A percentile compares a stretch with the other conserved stretches of the same genome.
These are phyloP conservation scores for Cladosporium sp. DNA, from an alignment of 2,329 filamentous ascomycete species.

Conservation along the genomic window DNA sequence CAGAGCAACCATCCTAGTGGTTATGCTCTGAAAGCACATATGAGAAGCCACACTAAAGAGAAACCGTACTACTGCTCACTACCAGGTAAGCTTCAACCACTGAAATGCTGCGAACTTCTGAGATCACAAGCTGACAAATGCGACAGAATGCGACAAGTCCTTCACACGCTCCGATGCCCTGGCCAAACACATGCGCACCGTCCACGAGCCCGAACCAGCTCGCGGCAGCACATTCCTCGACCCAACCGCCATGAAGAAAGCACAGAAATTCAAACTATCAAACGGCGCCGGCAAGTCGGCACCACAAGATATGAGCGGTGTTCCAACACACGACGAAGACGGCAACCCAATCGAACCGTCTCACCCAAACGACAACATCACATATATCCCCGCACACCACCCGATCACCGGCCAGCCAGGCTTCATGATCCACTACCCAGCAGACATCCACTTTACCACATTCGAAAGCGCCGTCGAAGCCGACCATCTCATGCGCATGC, in stretches of 20 bases:
- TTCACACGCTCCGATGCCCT: constrained; percentile 95
- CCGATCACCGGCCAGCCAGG: constrained; percentile 56
- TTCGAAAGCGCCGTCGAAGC: constrained; percentile 67
- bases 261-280: constrained; percentile 42
- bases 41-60: constrained; percentile 96
- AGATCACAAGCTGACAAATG: constrained; percentile 20
- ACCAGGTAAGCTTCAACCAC: constrained; percentile 63
- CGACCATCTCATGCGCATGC: constrained; percentile 63
- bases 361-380: constrained; percentile 55
- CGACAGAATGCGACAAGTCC: constrained; percentile 87
- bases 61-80: constrained; percentile 97
- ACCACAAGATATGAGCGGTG: constrained; percentile 35
- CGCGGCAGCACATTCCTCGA: constrained; percentile 60
- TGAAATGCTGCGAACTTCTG: not conserved
- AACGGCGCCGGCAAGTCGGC: constrained; percentile 38
- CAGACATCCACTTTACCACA: constrained; percentile 61
- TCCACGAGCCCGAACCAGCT: constrained; percentile 93
- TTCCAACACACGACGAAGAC: constrained; percentile 33
- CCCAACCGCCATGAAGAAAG: constrained; percentile 45
- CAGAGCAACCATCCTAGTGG: constrained; percentile 90
- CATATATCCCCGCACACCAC: constrained; percentile 60
- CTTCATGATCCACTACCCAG: constrained; percentile 54
- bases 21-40: constrained; percentile 93
- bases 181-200: constrained; percentile 97
- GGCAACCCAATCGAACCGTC: constrained; percentile 35